Conservation (phyloP, 441 rosid genomes). For the Arabidopsis lyrata region DNA sequence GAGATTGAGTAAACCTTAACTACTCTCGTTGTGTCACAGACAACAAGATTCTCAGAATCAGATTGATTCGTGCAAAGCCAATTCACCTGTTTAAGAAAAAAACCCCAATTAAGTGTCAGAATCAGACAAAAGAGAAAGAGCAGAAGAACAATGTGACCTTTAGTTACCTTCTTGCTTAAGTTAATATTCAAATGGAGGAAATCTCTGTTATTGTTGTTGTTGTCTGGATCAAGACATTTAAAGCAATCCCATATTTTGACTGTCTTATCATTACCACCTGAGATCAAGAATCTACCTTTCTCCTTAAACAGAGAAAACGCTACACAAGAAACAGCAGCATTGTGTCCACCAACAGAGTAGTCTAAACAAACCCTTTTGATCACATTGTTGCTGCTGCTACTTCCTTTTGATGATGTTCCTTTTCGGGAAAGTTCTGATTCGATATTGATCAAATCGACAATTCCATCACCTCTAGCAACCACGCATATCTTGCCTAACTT, state of each 20-base stretch:
- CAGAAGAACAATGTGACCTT: conserved; percentile 23
- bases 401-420: conserved; percentile 62
- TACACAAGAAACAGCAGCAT: conserved; percentile 83
- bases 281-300: conserved; percentile 74
- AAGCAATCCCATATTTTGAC: conserved; percentile 81
- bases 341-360: conserved; percentile 81
- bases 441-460: conserved; percentile 65
- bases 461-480: conserved; percentile 92
- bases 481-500: conserved; percentile 68
- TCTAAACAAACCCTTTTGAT: conserved; percentile 72
- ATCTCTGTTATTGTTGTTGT: conserved; percentile 39
- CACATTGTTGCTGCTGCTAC: conserved; percentile 44
- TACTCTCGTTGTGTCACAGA: conserved; percentile 90
- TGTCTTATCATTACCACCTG: conserved; percentile 89
- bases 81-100: conserved; percentile 65
- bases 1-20: conserved; percentile 73
- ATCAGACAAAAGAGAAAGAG: not conserved
- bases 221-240: conserved; percentile 51
- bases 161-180: conserved; percentile 65
- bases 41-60: conserved; percentile 80
- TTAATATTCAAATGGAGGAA: conserved; percentile 61
- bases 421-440: conserved; percentile 74
- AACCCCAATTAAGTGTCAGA: not conserved
- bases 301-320: conserved; percentile 78
- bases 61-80: conserved; percentile 85